Evolutionary conservation across 805 yeast species (phyloP).

Genomic region (Myxozyma sirexii): DNA sequence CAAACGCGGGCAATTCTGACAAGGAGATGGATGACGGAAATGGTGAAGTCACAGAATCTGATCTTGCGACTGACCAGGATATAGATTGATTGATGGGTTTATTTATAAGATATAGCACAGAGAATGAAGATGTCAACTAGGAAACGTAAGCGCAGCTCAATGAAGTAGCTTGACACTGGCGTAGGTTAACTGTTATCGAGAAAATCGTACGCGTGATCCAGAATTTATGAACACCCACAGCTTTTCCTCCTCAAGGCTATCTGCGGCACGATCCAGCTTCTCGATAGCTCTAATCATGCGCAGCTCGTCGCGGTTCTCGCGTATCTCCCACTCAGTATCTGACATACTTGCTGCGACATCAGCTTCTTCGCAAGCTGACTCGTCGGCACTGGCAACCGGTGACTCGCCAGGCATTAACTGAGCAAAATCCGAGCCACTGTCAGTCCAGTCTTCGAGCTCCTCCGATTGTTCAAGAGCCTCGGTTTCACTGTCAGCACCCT

Average conservation of each 20-base stretch:
- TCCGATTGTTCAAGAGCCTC: background rate
- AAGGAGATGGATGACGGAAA: background rate
- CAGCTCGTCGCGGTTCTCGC: slow-evolving; percentile 1
- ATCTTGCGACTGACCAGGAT: background rate
- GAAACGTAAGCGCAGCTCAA: no score
- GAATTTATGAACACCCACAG: slow-evolving; percentile 7
- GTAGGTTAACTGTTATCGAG: no score
- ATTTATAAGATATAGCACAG: no score
- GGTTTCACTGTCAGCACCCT: background rate
- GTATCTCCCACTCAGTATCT: slow-evolving; percentile 14
- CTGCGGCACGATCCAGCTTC: background rate
- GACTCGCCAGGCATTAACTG: background rate
- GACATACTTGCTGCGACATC: background rate
- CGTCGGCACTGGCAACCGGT: background rate
- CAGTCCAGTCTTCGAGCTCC: background rate
- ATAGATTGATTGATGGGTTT: background rate
- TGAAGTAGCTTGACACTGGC: no score
- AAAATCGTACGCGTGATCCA: background rate
- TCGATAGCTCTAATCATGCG: slow-evolving; percentile 4
- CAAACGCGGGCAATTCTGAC: background rate
- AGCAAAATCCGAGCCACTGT: background rate
- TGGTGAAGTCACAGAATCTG: background rate
- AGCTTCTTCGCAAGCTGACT: background rate
- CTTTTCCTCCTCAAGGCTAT: slow-evolving; percentile 5
- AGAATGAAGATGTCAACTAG: no score